Percentiles rank a stretch among this genome's conserved stretches.
Evolutionary conservation across 306 rosid genomes (phyloP).

Genomic region (Acacia acuminata): DNA sequence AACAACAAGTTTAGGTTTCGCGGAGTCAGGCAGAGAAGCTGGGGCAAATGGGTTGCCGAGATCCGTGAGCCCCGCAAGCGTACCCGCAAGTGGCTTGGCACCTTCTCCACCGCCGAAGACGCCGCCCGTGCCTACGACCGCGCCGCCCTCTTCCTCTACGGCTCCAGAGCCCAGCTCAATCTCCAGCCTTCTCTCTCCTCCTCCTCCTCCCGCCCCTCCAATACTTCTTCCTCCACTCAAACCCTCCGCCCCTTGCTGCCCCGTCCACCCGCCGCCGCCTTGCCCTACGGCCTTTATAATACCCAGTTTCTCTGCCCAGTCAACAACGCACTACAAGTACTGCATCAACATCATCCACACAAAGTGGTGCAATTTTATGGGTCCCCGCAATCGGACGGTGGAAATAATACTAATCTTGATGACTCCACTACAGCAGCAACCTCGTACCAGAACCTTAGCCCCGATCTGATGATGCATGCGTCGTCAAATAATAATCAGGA

Average conservation of each 20-base stretch:
- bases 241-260: conserved; percentile 85
- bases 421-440: conserved; percentile 16
- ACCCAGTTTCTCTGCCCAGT: conserved; percentile 29
- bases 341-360: conserved; percentile 25
- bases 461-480: conserved; percentile 16
- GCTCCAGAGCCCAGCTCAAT: conserved; percentile 85
- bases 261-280: conserved; percentile 56
- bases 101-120: conserved; percentile 91
- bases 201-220: conserved; percentile 33
- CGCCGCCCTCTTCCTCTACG: conserved; percentile 83
- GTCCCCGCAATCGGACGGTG: conserved; percentile 1
- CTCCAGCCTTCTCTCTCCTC: conserved; percentile 56
- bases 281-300: conserved; percentile 38
- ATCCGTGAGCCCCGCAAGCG: conserved; percentile 94
- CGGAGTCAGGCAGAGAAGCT: conserved; percentile 90
- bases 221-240: conserved; percentile 42
- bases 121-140: conserved; percentile 97
- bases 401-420: background rate
- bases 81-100: conserved; percentile 93
- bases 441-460: conserved; percentile 24
- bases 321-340: background rate
- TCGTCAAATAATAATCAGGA: background rate
- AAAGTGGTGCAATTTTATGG: conserved; percentile 17
- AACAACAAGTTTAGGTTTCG: conserved; percentile 89
- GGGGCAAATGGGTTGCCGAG: conserved; percentile 99